Base-by-base conservation (phyloP, 768 basidiomycete genomes). In the Hypholoma sublateritium region DNA sequence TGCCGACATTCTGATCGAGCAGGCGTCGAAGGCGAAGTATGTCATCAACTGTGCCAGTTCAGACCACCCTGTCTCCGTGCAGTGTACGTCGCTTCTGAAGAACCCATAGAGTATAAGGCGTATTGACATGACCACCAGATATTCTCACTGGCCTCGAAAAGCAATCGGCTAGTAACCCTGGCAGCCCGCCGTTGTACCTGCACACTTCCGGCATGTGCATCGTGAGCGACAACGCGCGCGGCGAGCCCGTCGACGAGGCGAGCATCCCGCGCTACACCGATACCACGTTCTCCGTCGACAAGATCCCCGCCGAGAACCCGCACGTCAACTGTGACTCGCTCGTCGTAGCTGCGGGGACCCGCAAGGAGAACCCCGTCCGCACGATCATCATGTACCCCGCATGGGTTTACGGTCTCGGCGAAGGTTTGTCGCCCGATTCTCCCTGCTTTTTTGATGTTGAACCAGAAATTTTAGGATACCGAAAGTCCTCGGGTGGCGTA, bases 131-230 rank as follows among this genome's bases (percentile, higher is more conserved):
- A 42, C 7, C 17, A 24, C 25, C 54, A 74, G 78, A 75, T 1
- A 77, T 70, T 22, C 69, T 79, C 2, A 65, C 63, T 1, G 78
- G 76, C 12, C 65, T 80, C 14, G 69, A 74, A 59, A 70, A 62
- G n/a, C 68, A 68, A 54, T 73, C 75, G 14, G 66, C 63, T n/a
- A 62, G 59, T 25, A 63, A 70, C 12, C 73, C 74, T 1, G 74
- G 68, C 12, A 70, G 71, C 24, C 73, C 76, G 1, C 79, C 78
- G 0, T 54, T 79, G 22, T 80, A 77, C 52, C 68, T 80, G 46
- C 77, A 80, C 39, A 64, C 77, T 17, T 78, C 78, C 1, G 78
- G 79, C 2, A 64, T 67, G 11, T 77, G 73, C 17, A 72, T 80
- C 44, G 46, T 71, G 34, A 72, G 72, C 53, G 74, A 80, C 65